Evolutionary conservation across 2,329 filamentous ascomycete species (phyloP), one percentile per base, ranked within the genome.

Genomic region (Nannizziopsis arthrosporioides): DNA sequence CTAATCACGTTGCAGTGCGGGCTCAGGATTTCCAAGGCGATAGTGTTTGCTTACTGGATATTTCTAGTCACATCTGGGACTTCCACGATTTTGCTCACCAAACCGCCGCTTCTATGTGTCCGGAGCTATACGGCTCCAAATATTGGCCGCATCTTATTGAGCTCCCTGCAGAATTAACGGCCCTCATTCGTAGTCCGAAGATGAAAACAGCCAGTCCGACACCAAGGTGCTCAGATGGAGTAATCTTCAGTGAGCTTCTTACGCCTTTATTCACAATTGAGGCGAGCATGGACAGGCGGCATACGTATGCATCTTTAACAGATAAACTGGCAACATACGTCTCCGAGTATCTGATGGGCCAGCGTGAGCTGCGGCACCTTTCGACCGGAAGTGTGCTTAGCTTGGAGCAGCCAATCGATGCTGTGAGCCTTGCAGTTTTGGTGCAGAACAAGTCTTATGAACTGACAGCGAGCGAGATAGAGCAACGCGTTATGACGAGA

Each of bases 361-460:
- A 31, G 34, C 35, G 47, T 12, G 32, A 37, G 22, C 41, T 49
- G 7, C 47, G 11, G 39, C 47, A 49, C 35, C 41, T 43, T 7
- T 43, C 31, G 30, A 49, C 39, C 6, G 47, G 47, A 22, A 30
- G 17, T 15, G 39, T 44, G 47, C 17, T 49, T 14, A 37, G 35
- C 8, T n/a, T 38, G 19, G 14, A 49, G 7, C 12, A 27, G 12
- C 40, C 47, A 17, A 44, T 44, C 14, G 44, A 18, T 9, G 47
- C 47, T 10, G 15, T 38, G n/a, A 19, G n/a, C 8, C 40, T 49
- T 8, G 47, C 47, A 7, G 40, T 44, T 5, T 32, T 49, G 10
- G n/a, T 44, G 15, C 47, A 49, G 18, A 49, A 49, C 22, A 49
- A 49, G 22, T 31, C 39, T 1, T 49, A 49, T 38, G 47, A 49